Conservation (phyloP, 2,329 filamentous ascomycete genomes). For the Tolypocladium album region DNA sequence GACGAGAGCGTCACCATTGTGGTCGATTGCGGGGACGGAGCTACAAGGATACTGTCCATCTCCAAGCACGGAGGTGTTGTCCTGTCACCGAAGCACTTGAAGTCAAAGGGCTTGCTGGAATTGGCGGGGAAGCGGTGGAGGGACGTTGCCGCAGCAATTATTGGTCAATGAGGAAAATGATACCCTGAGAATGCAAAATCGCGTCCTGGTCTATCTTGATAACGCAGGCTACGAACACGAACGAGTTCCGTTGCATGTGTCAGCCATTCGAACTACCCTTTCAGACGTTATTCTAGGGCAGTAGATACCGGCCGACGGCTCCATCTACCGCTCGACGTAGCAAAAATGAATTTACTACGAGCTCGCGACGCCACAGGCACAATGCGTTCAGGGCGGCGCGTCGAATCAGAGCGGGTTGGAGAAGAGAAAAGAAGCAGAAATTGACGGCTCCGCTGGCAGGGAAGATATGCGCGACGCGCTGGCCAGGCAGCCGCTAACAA, state of each 20-base stretch:
- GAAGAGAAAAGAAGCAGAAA: slow-evolving; percentile 18
- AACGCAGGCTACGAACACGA: background rate
- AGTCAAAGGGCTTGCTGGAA: slow-evolving; percentile 49
- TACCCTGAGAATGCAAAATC: slow-evolving; percentile 8
- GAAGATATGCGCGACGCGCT: background rate
- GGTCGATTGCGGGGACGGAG: slow-evolving; percentile 50
- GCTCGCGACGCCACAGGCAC: slow-evolving; percentile 42
- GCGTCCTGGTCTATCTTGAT: no score
- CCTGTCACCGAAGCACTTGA: slow-evolving; percentile 50
- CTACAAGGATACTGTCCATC: slow-evolving; percentile 53
- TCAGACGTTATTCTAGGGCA: slow-evolving; percentile 71
- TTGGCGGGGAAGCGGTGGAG: slow-evolving; percentile 25
- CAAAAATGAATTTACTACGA: slow-evolving; percentile 25
- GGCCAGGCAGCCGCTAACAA: slow-evolving; percentile 1
- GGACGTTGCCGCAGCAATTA: slow-evolving; percentile 21
- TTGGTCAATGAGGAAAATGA: slow-evolving; percentile 17
- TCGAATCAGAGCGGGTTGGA: slow-evolving; percentile 17
- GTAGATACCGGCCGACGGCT: slow-evolving; percentile 72
- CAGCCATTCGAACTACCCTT: slow-evolving; percentile 77
- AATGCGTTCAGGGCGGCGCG: slow-evolving; percentile 16
- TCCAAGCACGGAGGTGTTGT: slow-evolving; percentile 76
- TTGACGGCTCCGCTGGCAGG: slow-evolving; percentile 9
- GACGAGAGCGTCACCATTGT: slow-evolving; percentile 75
- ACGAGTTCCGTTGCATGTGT: slow-evolving; percentile 38
- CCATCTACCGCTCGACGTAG: slow-evolving; percentile 51